Percentiles rank a stretch among this genome's conserved stretches.
Conservation (phyloP, 192 early-diverging fungal genomes). For the Coemansia aciculifera region DNA sequence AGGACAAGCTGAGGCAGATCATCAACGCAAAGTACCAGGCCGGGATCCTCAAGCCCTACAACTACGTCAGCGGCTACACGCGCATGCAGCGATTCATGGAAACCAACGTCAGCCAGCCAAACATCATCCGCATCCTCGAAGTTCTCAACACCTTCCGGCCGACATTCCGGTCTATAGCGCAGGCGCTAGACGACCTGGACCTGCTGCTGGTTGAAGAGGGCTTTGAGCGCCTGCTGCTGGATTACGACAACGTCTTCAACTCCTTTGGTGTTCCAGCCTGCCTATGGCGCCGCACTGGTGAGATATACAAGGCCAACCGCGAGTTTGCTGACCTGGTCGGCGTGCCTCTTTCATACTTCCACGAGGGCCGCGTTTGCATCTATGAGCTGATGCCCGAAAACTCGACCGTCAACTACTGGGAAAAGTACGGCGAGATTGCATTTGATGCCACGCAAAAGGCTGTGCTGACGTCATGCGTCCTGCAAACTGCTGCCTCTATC, state of each 20-base stretch:
- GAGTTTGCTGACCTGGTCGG: constrained; percentile 90
- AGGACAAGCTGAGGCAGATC: constrained; percentile 87
- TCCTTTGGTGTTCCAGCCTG: constrained; percentile 95
- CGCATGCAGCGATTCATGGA: constrained; percentile 92
- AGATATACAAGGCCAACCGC: constrained; percentile 95
- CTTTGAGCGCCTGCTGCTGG: constrained; percentile 91
- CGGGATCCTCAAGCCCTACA: constrained; percentile 94
- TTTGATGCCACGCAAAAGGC: constrained; percentile 97
- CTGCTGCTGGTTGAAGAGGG: constrained; percentile 93
- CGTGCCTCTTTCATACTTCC: constrained; percentile 78
- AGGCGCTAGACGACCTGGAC: constrained; percentile 90
- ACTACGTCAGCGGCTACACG: constrained; percentile 90
- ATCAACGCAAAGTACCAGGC: constrained; percentile 96
- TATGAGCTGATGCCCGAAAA: constrained; percentile 87
- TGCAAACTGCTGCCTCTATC: constrained; percentile 54
- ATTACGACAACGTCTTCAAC: constrained; percentile 94
- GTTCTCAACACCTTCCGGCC: constrained; percentile 90
- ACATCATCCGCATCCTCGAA: constrained; percentile 70
- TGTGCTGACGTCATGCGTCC: constrained; percentile 88
- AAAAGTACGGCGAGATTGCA: constrained; percentile 97
- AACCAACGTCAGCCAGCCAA: constrained; percentile 62
- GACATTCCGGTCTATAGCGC: constrained; percentile 82
- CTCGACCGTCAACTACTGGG: constrained; percentile 96
- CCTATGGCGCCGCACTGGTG: constrained; percentile 93
- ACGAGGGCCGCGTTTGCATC: constrained; percentile 69